Conservation (phyloP, 2,329 filamentous ascomycete genomes). For the Ceratocystis eucalypticola region DNA sequence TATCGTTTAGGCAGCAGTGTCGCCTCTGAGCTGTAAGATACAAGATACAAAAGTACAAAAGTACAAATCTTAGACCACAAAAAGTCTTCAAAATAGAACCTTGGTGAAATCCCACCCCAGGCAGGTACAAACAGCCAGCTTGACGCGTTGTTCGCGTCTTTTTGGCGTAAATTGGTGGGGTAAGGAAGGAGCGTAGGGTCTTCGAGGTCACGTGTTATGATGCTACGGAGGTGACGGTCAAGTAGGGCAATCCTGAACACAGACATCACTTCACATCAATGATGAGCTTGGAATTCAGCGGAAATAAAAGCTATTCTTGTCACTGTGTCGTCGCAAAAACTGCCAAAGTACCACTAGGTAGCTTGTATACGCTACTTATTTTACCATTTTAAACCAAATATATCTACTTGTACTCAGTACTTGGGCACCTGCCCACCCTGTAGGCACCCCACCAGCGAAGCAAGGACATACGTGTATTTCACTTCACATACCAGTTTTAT, state of each 20-base stretch:
- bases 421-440: too few species aligned
- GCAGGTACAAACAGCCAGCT: not conserved
- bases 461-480: not conserved
- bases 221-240: too few species aligned
- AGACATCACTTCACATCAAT: too few species aligned
- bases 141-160: slow-evolving; percentile 12
- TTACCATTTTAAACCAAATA: too few species aligned
- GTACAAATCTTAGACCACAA: not conserved
- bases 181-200: not conserved
- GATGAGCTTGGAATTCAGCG: too few species aligned
- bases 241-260: not conserved
- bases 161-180: slow-evolving; percentile 18
- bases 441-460: too few species aligned
- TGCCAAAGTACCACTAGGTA: too few species aligned
- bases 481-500: not conserved
- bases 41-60: not conserved
- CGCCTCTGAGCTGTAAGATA: not conserved
- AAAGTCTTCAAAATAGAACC: not conserved
- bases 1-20: not conserved
- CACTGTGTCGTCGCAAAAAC: too few species aligned
- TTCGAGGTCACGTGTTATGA: slow-evolving; percentile 8
- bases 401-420: too few species aligned
- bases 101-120: not conserved
- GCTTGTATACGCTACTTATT: too few species aligned
- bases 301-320: too few species aligned